Percentiles rank a stretch among this genome's conserved stretches.
Evolutionary conservation across 2,329 filamentous ascomycete species (phyloP).

Genomic region (Tolypocladium album): DNA sequence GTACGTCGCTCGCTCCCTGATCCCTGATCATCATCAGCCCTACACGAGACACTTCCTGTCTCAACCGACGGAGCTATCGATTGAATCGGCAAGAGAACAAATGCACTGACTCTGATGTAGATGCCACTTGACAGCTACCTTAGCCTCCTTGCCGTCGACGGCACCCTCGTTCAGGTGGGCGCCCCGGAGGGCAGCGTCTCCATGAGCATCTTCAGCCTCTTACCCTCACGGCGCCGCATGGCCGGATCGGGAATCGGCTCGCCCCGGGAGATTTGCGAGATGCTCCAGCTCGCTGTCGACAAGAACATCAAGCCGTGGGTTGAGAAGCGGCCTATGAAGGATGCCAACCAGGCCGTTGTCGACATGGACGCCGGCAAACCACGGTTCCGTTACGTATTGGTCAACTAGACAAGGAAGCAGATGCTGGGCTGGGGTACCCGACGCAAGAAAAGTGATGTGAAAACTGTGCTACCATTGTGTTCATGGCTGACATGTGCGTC

Average conservation of each 20-base stretch:
- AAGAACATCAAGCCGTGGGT: conserved; percentile 47
- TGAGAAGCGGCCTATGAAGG: conserved; percentile 41
- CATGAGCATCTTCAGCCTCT: conserved; percentile 31
- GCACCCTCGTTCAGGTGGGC: conserved; percentile 56
- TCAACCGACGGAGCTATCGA: too few species aligned
- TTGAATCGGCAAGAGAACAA: background rate
- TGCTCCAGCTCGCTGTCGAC: conserved; percentile 45
- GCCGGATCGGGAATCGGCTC: conserved; percentile 35
- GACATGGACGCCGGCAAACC: conserved; percentile 45
- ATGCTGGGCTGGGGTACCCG: background rate
- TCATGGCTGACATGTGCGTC: too few species aligned
- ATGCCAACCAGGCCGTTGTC: conserved; percentile 42
- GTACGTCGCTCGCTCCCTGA: conserved; percentile 3
- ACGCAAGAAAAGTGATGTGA: background rate
- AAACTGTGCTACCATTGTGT: background rate
- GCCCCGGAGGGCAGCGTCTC: conserved; percentile 11
- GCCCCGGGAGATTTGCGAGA: conserved; percentile 46
- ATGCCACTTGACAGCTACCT: conserved; percentile 56
- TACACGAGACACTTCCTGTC: too few species aligned
- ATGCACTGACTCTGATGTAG: background rate
- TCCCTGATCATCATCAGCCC: too few species aligned
- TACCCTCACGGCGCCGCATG: conserved; percentile 40
- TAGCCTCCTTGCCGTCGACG: conserved; percentile 43
- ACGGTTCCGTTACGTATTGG: conserved; percentile 34
- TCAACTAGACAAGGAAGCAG: conserved; percentile 16